Base-by-base conservation (phyloP, 257 asterid species). In the Gentiana macrophylla region DNA sequence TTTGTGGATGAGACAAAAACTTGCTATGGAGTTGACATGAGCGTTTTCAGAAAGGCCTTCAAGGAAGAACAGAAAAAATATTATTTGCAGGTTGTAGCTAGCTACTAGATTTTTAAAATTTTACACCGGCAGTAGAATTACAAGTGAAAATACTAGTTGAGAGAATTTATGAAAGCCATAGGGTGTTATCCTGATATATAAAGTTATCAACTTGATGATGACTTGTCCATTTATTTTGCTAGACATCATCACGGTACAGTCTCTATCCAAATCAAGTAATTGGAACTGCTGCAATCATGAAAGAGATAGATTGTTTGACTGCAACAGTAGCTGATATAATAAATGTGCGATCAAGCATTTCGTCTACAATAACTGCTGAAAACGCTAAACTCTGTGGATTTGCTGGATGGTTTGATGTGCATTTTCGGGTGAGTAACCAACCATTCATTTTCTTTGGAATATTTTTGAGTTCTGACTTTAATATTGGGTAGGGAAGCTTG, bases 351-450 rank as follows among this genome's bases (percentile, higher is more conserved):
- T 77, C 91, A 55, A 81, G 78, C 62, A 38, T 79, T 59, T 85
- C 86, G 12, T 77, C 93, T 51, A 70, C 86, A 55, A 73, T 92
- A 67, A 85, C 84, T 49, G 72, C 74, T 53, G 94, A 85, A 53
- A 60, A 61, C 32, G 59, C 85, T 45, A 79, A 82, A 65, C 70
- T 88, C n/a, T 79, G 89, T 57, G 99, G 97, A n/a, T 80, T 79
- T 75, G 88, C 75, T 67, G 97, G 99, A 70, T 92, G 99, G 99
- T 92, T 92, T 71, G 99, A 92, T 69, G 99, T 92, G 77, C 99
- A 88, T 69, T 92, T 92, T 69, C 80, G 86, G 71, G 99, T 88
- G 70, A 83, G 94, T 70, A 15, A 15, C 24, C 24, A 15, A 15
- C 24, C 24, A 15, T 44, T 15, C 24, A 15, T 15, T 15, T 15